Evolutionary conservation across 495 filamentous ascomycete species (phyloP), one percentile per base, ranked within the genome.

Genomic region (Penicillium argentinense): DNA sequence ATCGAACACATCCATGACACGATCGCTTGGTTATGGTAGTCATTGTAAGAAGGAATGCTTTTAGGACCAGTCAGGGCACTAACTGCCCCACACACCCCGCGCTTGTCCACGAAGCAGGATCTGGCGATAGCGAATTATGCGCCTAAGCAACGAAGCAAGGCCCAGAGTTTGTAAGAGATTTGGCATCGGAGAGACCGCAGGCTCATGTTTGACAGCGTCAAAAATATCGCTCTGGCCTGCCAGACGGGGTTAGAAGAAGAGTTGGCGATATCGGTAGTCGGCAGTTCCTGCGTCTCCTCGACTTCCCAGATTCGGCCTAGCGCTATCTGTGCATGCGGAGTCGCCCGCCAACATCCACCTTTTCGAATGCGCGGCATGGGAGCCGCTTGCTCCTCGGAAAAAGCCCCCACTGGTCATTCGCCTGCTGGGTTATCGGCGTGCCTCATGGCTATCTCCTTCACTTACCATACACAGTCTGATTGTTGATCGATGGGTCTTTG

Each of bases 1-100:
- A 55, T 12, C 52, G 41, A 16, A 37, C 46, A 29, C 47, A 55
- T 41, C 52, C 47, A 14, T 51, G 47, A 26, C 26, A 38, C 14
- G 52, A 55, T 4, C 52, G 51, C 3, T 44, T 44, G 17, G 26
- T 37, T 36, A 18, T 16, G 6, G 33, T 36, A 9, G 14, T 36
- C 33, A 36, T 36, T 1, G 8, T 21, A 6, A 33, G 14, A 13
- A 14, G 13, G 17, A 22, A 36, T 18, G n/a, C n/a, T n/a, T n/a
- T n/a, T n/a, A n/a, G n/a, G n/a, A n/a, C n/a, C n/a, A n/a, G n/a
- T n/a, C n/a, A n/a, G n/a, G n/a, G 33, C 25, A 26, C 9, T 2
- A 14, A 7, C 18, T 36, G 3, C 33, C 33, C 33, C 33, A n/a
- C 33, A 30, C 26, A 36, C 43, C 43, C 42, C 43, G 43, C 43